Base-by-base conservation (phyloP, 768 basidiomycete species). In the Rhodotorula diobovata region DNA sequence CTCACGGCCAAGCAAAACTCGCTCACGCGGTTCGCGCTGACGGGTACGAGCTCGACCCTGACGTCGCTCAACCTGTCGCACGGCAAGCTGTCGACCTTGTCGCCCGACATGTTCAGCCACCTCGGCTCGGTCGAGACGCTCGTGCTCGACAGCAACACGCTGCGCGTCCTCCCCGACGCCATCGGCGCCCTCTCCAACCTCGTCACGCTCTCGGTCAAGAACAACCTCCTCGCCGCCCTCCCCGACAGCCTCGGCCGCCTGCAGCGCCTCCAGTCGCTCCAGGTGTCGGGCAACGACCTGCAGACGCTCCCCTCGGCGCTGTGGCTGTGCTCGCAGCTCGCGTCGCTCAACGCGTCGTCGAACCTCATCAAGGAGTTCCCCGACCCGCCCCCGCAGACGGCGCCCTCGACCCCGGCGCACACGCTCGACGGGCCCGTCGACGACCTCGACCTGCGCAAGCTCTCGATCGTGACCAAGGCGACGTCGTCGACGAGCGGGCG, bases 261-360 rank as follows among this genome's bases (percentile, higher is more conserved):
- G 56, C 86, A 87, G 80, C 87, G 86, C 54, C 85, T 98, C 18
- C 85, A 88, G 74, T 82, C 81, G 2, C 84, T 99, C 53, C 91
- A 96, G 74, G 89, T 89, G 5, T 94, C 97, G 78, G 93, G 91
- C 79, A 99, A 98, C 82, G 89, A 88, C 75, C 83, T 98, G 57
- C 85, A 84, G 10, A 87, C 88, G 75, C 81, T 98, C 0, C 91
- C 94, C 0, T 81, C 81, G 30, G 82, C 86, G 45, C 79, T 99
- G 3, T 99, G 96, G 96, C 85, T 87, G 50, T 97, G 94, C 80
- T 83, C 86, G 0, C 86, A 84, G 11, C 82, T 99, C 65, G 79
- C 80, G 54, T 83, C 84, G 53, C 85, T 98, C 78, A 98, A 98
- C 77, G 85, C 89, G 51, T 93, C 91, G 6, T 94, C 91, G 20